Conservation (phyloP, 2,329 filamentous ascomycete species). For the Stagonosporopsis chrysanthemi region DNA sequence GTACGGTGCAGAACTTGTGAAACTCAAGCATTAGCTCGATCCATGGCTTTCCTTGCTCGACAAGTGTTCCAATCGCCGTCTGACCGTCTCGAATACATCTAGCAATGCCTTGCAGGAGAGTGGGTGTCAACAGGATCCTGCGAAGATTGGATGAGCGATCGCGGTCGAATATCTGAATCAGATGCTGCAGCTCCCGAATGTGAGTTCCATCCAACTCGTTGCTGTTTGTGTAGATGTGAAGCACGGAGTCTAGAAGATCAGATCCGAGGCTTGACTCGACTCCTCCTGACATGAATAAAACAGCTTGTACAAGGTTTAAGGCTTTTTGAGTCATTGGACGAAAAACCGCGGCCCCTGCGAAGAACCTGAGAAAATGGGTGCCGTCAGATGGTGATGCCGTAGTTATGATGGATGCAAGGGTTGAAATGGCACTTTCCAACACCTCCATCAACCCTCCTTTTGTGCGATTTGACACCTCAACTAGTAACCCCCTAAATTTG, state of each 20-base stretch:
- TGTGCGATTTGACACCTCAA: conserved; percentile 33
- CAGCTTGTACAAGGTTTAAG: conserved; percentile 35
- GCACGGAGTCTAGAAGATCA: conserved; percentile 23
- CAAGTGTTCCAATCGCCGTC: conserved; percentile 26
- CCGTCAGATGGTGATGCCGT: not conserved
- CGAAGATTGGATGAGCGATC: conserved; percentile 23
- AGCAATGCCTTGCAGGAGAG: conserved; percentile 32
- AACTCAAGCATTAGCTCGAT: conserved; percentile 30
- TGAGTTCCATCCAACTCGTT: conserved; percentile 28
- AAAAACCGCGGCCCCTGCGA: conserved; percentile 27
- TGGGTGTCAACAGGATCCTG: conserved; percentile 25
- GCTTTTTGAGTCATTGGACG: conserved; percentile 29
- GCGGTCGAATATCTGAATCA: conserved; percentile 29
- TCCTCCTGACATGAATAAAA: conserved; percentile 17
- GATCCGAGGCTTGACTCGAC: conserved; percentile 11
- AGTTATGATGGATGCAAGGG: conserved; percentile 21
- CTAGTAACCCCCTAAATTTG: conserved; percentile 27
- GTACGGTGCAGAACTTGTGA: conserved; percentile 26
- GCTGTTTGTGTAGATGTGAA: conserved; percentile 17
- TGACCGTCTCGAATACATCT: conserved; percentile 36
- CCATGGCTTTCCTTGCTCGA: conserved; percentile 27
- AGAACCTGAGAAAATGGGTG: conserved; percentile 23
- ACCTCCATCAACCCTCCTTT: conserved; percentile 26
- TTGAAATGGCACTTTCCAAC: conserved; percentile 21
- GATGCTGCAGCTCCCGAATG: conserved; percentile 24